A percentile compares a stretch with the other conserved stretches of the same genome.
Conservation (phyloP, 179 eudicot genomes). For the Spergularia azorica region DNA sequence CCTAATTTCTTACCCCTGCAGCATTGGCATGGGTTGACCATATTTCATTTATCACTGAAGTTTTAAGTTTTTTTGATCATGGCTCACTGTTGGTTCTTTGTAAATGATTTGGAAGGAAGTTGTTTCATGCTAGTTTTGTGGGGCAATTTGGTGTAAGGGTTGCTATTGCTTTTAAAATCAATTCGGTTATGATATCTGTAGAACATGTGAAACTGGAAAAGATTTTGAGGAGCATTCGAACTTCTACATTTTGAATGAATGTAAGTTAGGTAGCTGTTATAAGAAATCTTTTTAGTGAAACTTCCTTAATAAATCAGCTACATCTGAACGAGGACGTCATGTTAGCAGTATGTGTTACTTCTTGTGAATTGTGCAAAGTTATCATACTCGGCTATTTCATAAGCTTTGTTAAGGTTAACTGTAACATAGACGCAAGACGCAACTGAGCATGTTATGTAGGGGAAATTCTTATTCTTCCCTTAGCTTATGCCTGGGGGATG, state of each 20-base stretch:
- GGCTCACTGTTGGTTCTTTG: background rate
- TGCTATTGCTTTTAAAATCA: background rate
- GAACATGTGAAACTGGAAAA: background rate
- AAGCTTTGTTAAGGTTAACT: background rate
- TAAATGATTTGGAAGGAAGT: background rate
- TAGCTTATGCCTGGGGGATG: too few relatives aligned
- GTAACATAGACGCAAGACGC: background rate
- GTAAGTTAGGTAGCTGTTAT: background rate
- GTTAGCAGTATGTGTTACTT: too few relatives aligned
- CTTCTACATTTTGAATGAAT: background rate
- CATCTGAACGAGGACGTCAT: too few relatives aligned
- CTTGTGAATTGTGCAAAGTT: background rate
- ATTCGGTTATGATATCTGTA: background rate
- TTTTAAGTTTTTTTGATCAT: background rate
- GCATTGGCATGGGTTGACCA: background rate
- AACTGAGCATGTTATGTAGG: background rate
- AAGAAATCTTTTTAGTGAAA: too few relatives aligned
- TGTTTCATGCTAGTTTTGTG: background rate
- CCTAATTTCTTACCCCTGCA: background rate
- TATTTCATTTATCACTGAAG: background rate
- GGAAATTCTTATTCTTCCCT: background rate
- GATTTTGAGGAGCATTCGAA: background rate
- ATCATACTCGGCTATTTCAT: constrained; percentile 3
- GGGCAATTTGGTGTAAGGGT: background rate
- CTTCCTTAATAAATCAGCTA: too few relatives aligned